These are phyloP conservation scores for Madurella fahalii DNA, from an alignment of 2,329 filamentous ascomycete genomes.

Conservation along the genomic window DNA sequence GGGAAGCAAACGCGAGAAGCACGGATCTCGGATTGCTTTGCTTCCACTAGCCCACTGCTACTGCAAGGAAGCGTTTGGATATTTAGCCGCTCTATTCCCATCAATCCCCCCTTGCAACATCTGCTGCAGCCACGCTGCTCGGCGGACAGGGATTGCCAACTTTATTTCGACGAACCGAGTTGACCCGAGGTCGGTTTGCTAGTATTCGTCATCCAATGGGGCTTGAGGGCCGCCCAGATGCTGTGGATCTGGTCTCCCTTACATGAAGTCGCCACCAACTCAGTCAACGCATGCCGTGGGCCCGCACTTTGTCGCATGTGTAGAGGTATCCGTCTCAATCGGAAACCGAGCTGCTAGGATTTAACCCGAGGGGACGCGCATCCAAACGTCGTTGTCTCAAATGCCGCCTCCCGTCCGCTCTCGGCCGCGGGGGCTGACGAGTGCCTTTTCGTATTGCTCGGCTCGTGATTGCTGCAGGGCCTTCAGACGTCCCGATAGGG, in stretches of 20 bases:
- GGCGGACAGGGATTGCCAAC: conserved; percentile 14
- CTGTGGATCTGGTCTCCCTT: background rate
- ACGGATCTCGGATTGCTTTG: background rate
- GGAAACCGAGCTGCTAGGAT: background rate
- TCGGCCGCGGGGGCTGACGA: background rate
- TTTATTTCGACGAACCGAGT: conserved; percentile 17
- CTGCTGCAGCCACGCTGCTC: conserved; percentile 5
- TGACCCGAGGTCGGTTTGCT: background rate
- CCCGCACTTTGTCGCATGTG: background rate
- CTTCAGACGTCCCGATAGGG: conserved; percentile 54
- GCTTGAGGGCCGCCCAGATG: background rate
- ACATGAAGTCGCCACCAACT: background rate
- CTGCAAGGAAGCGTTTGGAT: conserved; percentile 10
- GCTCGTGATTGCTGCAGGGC: background rate
- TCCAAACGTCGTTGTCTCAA: too few species aligned
- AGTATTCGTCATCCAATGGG: conserved; percentile 1
- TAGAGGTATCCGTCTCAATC: background rate
- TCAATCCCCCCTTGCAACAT: background rate
- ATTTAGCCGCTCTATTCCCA: background rate
- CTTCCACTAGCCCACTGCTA: conserved; percentile 8
- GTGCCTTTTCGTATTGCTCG: background rate
- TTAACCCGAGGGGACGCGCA: background rate
- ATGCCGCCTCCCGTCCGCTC: too few species aligned
- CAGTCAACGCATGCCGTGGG: background rate
- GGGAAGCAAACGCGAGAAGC: too few species aligned